Conservation (phyloP, 768 basidiomycete species). For the Pulveroboletus sp. region DNA sequence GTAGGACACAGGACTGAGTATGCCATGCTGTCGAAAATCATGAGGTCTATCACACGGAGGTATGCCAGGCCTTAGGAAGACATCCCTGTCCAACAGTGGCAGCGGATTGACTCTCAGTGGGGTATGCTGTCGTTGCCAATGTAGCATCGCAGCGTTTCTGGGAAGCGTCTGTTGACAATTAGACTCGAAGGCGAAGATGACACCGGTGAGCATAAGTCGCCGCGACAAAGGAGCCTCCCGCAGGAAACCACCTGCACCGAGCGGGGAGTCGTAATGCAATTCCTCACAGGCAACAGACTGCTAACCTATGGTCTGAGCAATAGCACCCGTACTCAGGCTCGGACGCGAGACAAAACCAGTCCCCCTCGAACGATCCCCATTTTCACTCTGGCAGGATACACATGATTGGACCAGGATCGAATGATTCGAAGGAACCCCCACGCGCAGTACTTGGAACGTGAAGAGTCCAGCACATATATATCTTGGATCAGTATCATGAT, state of each 20-base stretch:
- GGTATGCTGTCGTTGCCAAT: constrained; percentile 29
- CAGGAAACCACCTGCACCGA: constrained; percentile 14
- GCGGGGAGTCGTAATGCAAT: background rate
- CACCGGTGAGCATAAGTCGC: constrained; percentile 3
- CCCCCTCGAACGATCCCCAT: background rate
- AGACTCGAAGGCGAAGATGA: background rate
- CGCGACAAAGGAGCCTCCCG: constrained; percentile 12
- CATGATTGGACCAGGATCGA: constrained; percentile 61
- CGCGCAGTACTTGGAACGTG: constrained; percentile 70
- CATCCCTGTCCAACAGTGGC: constrained; percentile 17
- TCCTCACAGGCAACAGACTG: constrained; percentile 34
- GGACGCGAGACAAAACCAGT: constrained; percentile 51
- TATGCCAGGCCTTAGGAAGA: constrained; percentile 38
- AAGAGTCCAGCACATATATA: constrained; percentile 65
- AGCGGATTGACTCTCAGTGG: constrained; percentile 22
- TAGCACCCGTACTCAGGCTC: constrained; percentile 49
- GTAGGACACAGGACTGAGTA: constrained; percentile 42
- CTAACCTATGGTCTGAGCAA: constrained; percentile 60
- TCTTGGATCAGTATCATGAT: background rate
- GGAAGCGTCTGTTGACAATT: constrained; percentile 19
- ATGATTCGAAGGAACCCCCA: constrained; percentile 69
- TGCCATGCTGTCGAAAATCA: constrained; percentile 50
- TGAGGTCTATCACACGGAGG: constrained; percentile 36
- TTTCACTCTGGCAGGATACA: background rate
- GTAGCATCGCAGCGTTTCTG: constrained; percentile 18